Evolutionary conservation across 1,139 yeast species (phyloP), one percentile per base, ranked within the genome.

Genomic region (Magnusiomyces tetraspermus): DNA sequence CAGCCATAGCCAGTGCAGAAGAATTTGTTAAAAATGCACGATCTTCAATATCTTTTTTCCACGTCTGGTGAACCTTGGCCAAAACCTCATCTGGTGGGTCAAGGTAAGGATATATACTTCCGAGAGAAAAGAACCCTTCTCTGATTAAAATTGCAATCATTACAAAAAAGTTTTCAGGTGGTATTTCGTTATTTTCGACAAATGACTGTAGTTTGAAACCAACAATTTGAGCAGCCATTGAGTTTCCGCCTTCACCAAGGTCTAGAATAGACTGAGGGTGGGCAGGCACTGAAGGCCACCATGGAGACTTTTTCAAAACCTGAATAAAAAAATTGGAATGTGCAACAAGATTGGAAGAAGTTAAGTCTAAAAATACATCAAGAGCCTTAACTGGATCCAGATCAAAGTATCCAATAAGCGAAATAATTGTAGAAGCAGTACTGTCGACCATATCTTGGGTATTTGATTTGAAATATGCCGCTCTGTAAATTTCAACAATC

Each of bases 1-100:
- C 94, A 2, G 97, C 96, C 60, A 88, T 67, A 0, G 97, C 94
- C 51, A 90, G 70, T 0, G 96, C 95, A 57, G 85, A 85, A 0
- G 88, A 85, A 26, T 80, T 78, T 0, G 94, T 85, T 57, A 75
- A 73, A 60, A 76, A 74, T 0, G 85, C 82, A 53, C 81, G 77
- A 17, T 79, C 79, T n/a, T 82, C 82, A 59, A 85, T 65, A 23
- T 76, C 73, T 28, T 72, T 72, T 40, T 78, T 74, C 65, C 79
- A 78, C 3, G 68, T 67, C 1, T 67, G 68, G 49, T 80, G 77
- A 42, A 81, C 69, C 11, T 62, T 60, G 0, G 61, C 62, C 69
- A 81, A 69, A 19, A 68, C 76, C 0, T 68, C 69, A 45, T 67
- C 71, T 15, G 58, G 53, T 0, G 87, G 85, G 4, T 71, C 66